These are phyloP conservation scores for Coprinopsis cinerea DNA, from an alignment of 768 basidiomycete species.

Conservation along the genomic window DNA sequence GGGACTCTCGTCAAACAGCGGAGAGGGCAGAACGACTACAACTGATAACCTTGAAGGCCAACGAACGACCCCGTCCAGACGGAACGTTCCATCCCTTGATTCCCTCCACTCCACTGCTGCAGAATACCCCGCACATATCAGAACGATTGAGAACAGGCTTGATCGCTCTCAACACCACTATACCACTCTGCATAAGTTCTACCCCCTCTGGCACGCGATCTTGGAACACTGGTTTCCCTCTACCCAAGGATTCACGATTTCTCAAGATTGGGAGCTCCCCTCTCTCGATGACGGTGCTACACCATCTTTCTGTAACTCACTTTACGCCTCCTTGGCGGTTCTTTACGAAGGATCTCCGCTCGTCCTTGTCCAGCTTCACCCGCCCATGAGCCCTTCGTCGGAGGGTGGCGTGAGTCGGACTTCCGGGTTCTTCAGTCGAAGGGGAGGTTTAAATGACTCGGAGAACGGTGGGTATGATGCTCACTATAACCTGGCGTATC, in stretches of 20 bases:
- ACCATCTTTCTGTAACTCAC: constrained; percentile 1
- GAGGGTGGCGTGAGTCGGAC: no score
- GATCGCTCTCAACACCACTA: background rate
- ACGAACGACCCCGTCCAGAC: background rate
- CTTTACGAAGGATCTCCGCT: constrained; percentile 10
- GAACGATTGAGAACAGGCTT: background rate
- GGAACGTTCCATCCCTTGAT: background rate
- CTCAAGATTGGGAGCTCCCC: constrained; percentile 11
- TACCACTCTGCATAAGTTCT: constrained; percentile 1
- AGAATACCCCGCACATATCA: constrained; percentile 4
- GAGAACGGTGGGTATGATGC: background rate
- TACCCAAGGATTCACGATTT: constrained; percentile 11
- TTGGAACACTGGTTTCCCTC: constrained; percentile 17
- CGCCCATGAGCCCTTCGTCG: background rate
- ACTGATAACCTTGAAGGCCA: background rate
- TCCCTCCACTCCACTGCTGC: background rate
- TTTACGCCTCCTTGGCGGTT: constrained; percentile 1
- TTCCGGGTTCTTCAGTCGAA: no score
- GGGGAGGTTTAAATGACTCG: no score
- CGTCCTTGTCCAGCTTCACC: constrained; percentile 11
- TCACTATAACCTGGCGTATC: no score
- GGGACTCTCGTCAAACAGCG: no score
- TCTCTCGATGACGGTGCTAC: background rate
- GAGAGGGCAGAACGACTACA: no score
- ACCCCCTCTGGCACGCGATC: constrained; percentile 15